A percentile compares a stretch with the other conserved stretches of the same genome.
These are phyloP conservation scores for Rubia balearica DNA, from an alignment of 305 asterid genomes.

Conservation along the genomic window DNA sequence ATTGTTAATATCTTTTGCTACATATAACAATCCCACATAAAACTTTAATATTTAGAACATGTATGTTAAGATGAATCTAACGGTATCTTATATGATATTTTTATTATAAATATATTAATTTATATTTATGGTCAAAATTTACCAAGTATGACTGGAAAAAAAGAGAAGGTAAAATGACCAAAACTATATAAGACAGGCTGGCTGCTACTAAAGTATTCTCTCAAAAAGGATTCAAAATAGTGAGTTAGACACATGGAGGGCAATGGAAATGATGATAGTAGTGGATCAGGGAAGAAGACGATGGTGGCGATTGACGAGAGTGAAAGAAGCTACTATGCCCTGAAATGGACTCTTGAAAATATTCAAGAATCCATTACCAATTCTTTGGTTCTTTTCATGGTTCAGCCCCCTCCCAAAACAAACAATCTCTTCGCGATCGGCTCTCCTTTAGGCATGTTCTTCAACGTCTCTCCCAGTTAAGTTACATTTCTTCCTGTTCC, in stretches of 20 bases:
- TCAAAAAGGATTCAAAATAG: not conserved
- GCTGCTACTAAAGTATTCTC: not conserved
- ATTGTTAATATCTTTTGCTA: too few species aligned
- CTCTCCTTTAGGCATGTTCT: constrained; percentile 13
- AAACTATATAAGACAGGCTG: not conserved
- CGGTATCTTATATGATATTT: too few species aligned
- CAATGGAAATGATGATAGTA: not conserved
- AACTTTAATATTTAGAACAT: too few species aligned
- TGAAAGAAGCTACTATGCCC: constrained; percentile 17
- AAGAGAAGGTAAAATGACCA: too few species aligned
- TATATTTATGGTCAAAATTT: too few species aligned
- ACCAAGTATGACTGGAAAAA: too few species aligned
- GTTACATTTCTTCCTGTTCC: not conserved
- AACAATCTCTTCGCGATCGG: not conserved
- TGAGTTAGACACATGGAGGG: not conserved
- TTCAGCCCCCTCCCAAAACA: constrained; percentile 13
- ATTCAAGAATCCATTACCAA: constrained; percentile 11
- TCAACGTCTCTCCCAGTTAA: constrained; percentile 13
- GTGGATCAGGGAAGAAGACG: not conserved
- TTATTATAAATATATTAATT: too few species aligned
- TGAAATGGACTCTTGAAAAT: constrained; percentile 19
- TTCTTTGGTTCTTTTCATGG: constrained; percentile 20
- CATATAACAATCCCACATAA: too few species aligned
- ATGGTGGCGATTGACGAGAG: constrained; percentile 24
- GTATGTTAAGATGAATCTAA: too few species aligned